Conservation (phyloP, 2,329 filamentous ascomycete genomes). For the Colletotrichum godetiae region DNA sequence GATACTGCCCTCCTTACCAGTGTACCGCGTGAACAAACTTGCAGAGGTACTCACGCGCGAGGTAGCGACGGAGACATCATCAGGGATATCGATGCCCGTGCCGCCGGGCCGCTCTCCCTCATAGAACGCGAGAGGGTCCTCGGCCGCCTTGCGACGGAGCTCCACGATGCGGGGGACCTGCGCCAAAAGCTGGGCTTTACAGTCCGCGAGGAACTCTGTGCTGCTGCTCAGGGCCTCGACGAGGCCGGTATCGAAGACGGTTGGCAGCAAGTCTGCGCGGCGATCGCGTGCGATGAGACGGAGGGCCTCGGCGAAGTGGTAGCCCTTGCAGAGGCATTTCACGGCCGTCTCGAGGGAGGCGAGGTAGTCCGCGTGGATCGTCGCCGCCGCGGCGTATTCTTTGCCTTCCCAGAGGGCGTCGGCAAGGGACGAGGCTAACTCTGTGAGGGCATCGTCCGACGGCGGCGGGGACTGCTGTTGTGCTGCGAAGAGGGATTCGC, state of each 20-base stretch:
- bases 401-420: conserved; percentile 86
- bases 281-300: conserved; percentile 75
- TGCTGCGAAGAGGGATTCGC: conserved; percentile 86
- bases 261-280: conserved; percentile 70
- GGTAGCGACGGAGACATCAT: conserved; percentile 91
- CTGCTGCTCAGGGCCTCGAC: conserved; percentile 83
- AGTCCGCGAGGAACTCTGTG: conserved; percentile 94
- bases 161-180: conserved; percentile 90
- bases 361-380: conserved; percentile 85
- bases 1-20: conserved; percentile 72
- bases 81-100: conserved; percentile 77
- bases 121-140: conserved; percentile 90
- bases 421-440: conserved; percentile 79
- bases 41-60: conserved; percentile 85
- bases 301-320: conserved; percentile 89
- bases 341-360: conserved; percentile 76
- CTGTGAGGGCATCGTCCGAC: conserved; percentile 67
- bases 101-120: conserved; percentile 76
- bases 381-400: conserved; percentile 83
- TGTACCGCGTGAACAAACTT: conserved; percentile 95
- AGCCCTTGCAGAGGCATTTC: conserved; percentile 85
- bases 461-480: conserved; percentile 73
- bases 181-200: conserved; percentile 83
- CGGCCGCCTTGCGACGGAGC: conserved; percentile 81
- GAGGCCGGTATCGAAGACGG: conserved; percentile 81